These are phyloP conservation scores for Vitis labrusca DNA, from an alignment of 164 flowering plant species.

Conservation along the genomic window DNA sequence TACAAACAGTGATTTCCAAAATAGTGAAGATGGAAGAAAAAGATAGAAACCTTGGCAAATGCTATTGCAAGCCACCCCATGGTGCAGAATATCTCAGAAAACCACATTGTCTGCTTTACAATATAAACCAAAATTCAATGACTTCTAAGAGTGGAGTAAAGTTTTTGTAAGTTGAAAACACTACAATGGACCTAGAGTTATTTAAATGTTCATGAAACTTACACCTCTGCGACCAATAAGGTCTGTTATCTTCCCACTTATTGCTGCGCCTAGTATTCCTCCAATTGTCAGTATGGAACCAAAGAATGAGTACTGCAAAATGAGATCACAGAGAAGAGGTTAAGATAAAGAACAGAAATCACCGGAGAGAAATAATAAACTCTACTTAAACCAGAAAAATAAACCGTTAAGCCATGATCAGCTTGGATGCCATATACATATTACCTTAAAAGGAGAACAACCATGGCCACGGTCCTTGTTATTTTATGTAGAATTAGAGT, in stretches of 20 bases:
- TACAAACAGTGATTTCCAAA: too few relatives aligned
- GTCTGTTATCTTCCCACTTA: slow-evolving; percentile 42
- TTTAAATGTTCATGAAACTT: not conserved
- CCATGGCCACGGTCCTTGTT: too few relatives aligned
- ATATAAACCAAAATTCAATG: not conserved
- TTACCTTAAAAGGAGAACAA: not conserved
- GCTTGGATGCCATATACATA: not conserved
- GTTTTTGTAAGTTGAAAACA: not conserved
- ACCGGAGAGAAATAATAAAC: not conserved
- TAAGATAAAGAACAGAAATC: not conserved
- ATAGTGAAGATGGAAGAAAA: too few relatives aligned
- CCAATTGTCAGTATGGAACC: slow-evolving; percentile 45
- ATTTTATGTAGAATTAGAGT: too few relatives aligned
- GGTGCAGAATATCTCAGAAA: slow-evolving; percentile 26
- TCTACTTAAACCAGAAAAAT: not conserved
- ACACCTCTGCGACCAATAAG: slow-evolving; percentile 45
- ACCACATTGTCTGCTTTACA: slow-evolving; percentile 41
- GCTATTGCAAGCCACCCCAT: slow-evolving; percentile 42
- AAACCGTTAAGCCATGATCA: not conserved
- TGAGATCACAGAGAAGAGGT: not conserved
- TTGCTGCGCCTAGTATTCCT: slow-evolving; percentile 37
- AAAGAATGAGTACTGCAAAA: slow-evolving; percentile 33
- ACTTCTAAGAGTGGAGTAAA: slow-evolving; percentile 4
- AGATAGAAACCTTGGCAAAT: slow-evolving; percentile 30
- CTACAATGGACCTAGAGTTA: too few relatives aligned